Base-by-base conservation (phyloP, 2,329 filamentous ascomycete genomes). In the Aspergillus sp. region DNA sequence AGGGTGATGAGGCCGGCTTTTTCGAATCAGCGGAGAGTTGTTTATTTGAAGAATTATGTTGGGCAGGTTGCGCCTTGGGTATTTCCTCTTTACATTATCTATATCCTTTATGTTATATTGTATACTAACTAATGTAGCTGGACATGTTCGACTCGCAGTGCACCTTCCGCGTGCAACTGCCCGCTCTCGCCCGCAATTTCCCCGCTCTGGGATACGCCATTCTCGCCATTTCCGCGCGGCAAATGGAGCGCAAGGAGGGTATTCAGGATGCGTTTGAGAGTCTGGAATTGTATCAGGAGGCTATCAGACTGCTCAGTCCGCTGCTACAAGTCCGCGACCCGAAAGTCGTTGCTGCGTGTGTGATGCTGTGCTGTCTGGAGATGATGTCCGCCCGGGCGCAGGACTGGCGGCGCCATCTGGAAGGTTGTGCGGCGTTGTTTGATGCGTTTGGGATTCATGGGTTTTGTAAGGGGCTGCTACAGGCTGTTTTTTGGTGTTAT, bases 401-500 rank as follows among this genome's bases (percentile, higher is more conserved):
- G 44, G 75, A 77, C 42, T 81, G 77, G 78, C 63, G 71, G 7
- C 69, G 74, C 1, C 78, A 81, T 57, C 57, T 81, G 3, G 77
- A 81, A 42, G 78, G 78, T 0, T 79, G 76, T 48, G 76, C 77
- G 1, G 69, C 74, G 1, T 56, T 81, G 1, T 73, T 81, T 19
- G 69, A 73, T 46, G 69, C 73, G 1, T 71, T 74, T 44, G 69
- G 67, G 2, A 73, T 81, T 5, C 69, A 75, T 32, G 78, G 77
- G 0, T 69, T 77, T 4, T 66, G 68, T 5, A 72, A 73, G 2
- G 77, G 76, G 0, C 54, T 79, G 12, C 58, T 75, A 6, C 74
- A 77, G 50, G 76, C 76, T 0, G 64, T 80, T 0, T 81, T 80
- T 48, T 81, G 77, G 77, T 79, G 75, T 50, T 80, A 78, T 52